Base-by-base conservation (phyloP, 192 early-diverging fungal species). In the Thoreauomyces humboldtii region DNA sequence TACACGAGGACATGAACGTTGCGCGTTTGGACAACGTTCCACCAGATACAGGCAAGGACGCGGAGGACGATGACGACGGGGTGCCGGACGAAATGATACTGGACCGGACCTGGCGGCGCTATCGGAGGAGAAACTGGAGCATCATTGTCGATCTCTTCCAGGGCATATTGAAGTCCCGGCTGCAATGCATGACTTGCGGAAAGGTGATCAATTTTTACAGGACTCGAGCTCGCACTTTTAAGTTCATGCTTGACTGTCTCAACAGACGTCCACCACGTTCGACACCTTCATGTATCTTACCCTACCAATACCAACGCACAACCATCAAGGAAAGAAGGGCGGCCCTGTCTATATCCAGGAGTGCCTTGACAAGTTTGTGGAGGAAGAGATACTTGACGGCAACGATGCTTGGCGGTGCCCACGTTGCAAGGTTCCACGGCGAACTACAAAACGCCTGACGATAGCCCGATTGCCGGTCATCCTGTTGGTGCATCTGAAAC, bases 341-440 rank as follows among this genome's bases (percentile, higher is more conserved):
- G 79, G 77, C 1, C 74, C 81, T 17, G 82, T 91, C 12, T 74
- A 81, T 1, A 73, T 99, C n/a, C 67, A 86, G 55, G 87, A 93
- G 44, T 99, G 97, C 69, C 71, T 99, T 24, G 85, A 91, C 46
- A 81, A 85, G 28, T 99, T 92, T 74, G 78, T 92, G 7, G 83
- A 92, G 38, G 81, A 80, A 31, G 95, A 99, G 71, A 77, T 89
- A 4, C 75, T 99, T 36, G 92, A 95, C 7, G 92, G 93, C 34
- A 89, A 94, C 42, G 86, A 99, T 70, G 83, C 81, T 42, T 99
- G 96, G 96, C 69, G 82, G 36, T 99, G 96, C 60, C 90, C 94
- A 3, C 51, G 73, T 24, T 98, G 95, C 73, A 89, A 91, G 64
- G 71, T 76, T 15, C 80, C 71, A 17, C 83, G 93, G 4, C 73